A percentile compares a stretch with the other conserved stretches of the same genome.
Evolutionary conservation across 202 grass and related monocot genomes (phyloP).

Genomic region (Setaria viridis): DNA sequence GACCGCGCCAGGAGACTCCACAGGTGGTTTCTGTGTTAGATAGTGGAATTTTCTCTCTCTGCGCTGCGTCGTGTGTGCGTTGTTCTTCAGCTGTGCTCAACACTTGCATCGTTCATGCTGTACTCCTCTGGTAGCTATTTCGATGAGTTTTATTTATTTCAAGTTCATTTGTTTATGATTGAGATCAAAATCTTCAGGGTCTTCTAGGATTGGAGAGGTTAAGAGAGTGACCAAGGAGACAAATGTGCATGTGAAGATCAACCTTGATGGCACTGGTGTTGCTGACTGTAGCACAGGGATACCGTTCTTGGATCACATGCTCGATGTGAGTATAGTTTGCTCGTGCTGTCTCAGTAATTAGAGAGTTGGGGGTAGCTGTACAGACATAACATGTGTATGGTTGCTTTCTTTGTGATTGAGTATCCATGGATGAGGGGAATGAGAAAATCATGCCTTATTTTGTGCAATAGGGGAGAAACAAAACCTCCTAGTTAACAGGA

Average conservation of each 20-base stretch:
- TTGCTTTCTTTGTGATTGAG: not conserved
- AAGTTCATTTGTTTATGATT: too few species aligned
- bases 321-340: constrained; percentile 67
- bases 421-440: not conserved
- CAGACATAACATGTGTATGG: not conserved
- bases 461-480: not conserved
- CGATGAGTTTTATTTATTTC: too few species aligned
- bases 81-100: not conserved
- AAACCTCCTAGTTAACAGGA: not conserved
- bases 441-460: not conserved
- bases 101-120: not conserved
- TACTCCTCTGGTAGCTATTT: not conserved
- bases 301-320: constrained; percentile 94
- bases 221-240: constrained; percentile 90
- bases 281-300: constrained; percentile 77
- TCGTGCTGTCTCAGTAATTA: not conserved
- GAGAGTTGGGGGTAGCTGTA: not conserved
- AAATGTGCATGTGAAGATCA: constrained; percentile 84
- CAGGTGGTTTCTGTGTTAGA: not conserved
- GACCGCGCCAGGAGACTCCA: not conserved
- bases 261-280: constrained; percentile 86
- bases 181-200: too few species aligned
- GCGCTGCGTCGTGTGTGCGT: not conserved
- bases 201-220: constrained; percentile 67
- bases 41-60: not conserved